Evolutionary conservation across 768 basidiomycete genomes (phyloP).

Genomic region (Flagelloscypha sp.): DNA sequence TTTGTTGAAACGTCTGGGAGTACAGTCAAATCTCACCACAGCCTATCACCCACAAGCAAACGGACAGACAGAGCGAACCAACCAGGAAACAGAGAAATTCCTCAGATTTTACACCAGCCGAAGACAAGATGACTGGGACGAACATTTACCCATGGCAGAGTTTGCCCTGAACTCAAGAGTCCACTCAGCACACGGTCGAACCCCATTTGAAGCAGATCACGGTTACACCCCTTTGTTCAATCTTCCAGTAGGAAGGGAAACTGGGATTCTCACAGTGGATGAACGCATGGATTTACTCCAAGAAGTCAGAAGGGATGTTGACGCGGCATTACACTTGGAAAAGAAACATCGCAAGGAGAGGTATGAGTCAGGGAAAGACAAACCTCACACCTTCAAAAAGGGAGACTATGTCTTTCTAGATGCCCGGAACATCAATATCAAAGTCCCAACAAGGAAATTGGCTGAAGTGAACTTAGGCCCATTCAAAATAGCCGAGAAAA

Average conservation of each 20-base stretch:
- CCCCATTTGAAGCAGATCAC: conserved; percentile 17
- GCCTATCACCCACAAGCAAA: conserved; percentile 4
- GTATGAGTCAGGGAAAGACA: too few species aligned
- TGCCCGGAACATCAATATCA: conserved; percentile 5
- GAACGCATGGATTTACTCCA: conserved; percentile 6
- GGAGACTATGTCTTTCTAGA: conserved; percentile 5
- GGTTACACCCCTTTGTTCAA: conserved; percentile 14
- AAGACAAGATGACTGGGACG: conserved; percentile 16
- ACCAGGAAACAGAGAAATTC: conserved; percentile 15
- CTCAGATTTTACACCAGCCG: conserved; percentile 13
- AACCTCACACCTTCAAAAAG: conserved; percentile 2
- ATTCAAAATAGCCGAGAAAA: conserved; percentile 10
- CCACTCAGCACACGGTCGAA: conserved; percentile 12
- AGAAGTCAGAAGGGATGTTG: conserved; percentile 11
- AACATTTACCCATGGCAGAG: conserved; percentile 14
- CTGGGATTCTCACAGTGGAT: conserved; percentile 4
- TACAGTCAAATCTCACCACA: too few species aligned
- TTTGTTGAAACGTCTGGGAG: too few species aligned
- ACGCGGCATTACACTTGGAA: conserved; percentile 6
- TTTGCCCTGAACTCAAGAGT: conserved; percentile 18
- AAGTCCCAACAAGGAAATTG: conserved; percentile 8
- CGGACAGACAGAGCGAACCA: conserved; percentile 13
- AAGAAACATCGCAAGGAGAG: conserved; percentile 8
- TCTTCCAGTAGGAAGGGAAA: conserved; percentile 8
- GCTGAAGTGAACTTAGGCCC: conserved; percentile 13